Percentiles rank a stretch among this genome's conserved stretches.
These are phyloP conservation scores for Begonia loranthoides DNA, from an alignment of 306 rosid species.

Conservation along the genomic window DNA sequence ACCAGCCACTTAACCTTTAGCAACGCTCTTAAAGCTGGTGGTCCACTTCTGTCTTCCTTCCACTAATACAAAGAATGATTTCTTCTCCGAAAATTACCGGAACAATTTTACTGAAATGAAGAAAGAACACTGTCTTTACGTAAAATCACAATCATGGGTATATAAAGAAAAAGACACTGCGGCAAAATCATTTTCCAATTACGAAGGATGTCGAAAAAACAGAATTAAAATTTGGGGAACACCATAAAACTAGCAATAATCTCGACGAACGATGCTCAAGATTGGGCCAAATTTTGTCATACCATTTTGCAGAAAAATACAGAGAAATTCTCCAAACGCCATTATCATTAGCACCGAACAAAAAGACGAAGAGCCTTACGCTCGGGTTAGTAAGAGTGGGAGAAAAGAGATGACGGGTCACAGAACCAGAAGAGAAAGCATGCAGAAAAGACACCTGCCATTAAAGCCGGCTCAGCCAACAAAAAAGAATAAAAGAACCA, in stretches of 20 bases:
- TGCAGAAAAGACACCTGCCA: constrained; percentile 3
- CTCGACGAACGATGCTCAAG: too few species aligned
- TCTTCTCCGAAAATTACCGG: constrained; percentile 1
- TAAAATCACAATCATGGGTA: background rate
- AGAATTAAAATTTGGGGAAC: too few species aligned
- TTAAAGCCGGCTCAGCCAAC: background rate
- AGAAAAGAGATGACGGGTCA: background rate
- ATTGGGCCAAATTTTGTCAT: too few species aligned
- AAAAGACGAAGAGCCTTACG: background rate
- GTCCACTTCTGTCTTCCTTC: constrained; percentile 19
- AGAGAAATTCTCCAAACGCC: background rate
- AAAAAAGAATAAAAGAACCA: background rate
- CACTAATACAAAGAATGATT: constrained; percentile 13
- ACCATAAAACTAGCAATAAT: too few species aligned
- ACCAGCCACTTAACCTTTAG: constrained; percentile 13
- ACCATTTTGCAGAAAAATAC: background rate
- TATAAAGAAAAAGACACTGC: too few species aligned
- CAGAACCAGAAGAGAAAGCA: constrained; percentile 1
- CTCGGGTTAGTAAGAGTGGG: background rate
- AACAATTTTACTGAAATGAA: constrained; percentile 13
- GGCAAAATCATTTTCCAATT: background rate
- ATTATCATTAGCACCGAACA: background rate
- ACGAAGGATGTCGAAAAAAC: background rate
- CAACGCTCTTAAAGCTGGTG: constrained; percentile 6
- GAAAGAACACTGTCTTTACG: constrained; percentile 4